Conservation (phyloP, 2,329 filamentous ascomycete species). For the Cytospora mali region DNA sequence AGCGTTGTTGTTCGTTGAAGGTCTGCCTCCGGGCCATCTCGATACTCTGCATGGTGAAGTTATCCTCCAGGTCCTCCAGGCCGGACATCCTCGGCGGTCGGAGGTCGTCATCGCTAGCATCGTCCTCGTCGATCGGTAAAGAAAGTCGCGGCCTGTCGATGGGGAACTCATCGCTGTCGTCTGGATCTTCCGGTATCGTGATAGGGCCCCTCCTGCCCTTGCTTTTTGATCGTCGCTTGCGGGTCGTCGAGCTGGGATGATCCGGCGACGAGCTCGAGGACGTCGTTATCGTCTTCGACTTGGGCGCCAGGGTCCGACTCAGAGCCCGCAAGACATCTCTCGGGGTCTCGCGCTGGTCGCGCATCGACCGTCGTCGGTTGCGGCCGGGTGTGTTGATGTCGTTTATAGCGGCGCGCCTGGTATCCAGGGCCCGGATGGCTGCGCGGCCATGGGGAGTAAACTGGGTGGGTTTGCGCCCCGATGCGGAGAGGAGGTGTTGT, state of each 20-base stretch:
- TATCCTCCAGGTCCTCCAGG: slow-evolving; percentile 55
- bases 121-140: slow-evolving; percentile 53
- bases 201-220: slow-evolving; percentile 31
- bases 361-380: slow-evolving; percentile 58
- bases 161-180: slow-evolving; percentile 54
- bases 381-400: slow-evolving; percentile 63
- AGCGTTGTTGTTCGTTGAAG: slow-evolving; percentile 37
- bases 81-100: slow-evolving; percentile 56
- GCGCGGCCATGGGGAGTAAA: slow-evolving; percentile 64
- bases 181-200: slow-evolving; percentile 43
- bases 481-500: slow-evolving; percentile 48
- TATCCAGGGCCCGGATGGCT: slow-evolving; percentile 60
- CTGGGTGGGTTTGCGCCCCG: slow-evolving; percentile 41
- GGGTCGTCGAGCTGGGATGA: slow-evolving; percentile 28
- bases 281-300: slow-evolving; percentile 46
- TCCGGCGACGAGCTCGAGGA: slow-evolving; percentile 48
- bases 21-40: slow-evolving; percentile 59
- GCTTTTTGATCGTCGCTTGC: slow-evolving; percentile 32
- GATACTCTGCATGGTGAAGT: slow-evolving; percentile 61
- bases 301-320: slow-evolving; percentile 55
- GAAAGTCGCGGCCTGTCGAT: slow-evolving; percentile 58
- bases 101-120: slow-evolving; percentile 53
- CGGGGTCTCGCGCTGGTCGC: slow-evolving; percentile 59
- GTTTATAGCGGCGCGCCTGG: slow-evolving; percentile 60
- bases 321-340: slow-evolving; percentile 57